Evolutionary conservation across 495 filamentous ascomycete genomes (phyloP), one percentile per base, ranked within the genome.

Genomic region (Penicillium antarcticum): DNA sequence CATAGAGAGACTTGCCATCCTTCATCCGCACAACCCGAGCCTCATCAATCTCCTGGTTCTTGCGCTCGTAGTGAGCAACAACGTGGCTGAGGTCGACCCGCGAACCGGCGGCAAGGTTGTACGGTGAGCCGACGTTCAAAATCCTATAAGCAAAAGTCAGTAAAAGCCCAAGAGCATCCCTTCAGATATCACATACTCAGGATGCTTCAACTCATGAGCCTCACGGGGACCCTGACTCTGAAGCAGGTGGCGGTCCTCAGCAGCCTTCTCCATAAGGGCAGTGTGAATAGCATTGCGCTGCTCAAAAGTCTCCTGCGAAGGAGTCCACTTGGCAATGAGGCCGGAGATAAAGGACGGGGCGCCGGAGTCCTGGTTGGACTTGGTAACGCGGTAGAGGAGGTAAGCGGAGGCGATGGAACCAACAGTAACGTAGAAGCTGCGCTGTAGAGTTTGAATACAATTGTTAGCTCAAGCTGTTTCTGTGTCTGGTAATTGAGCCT

Each of bases 241-340:
- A 58, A 88, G 88, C 58, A 91, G 63, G 57, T 84, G 80, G 60
- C 81, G 73, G 65, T 91, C 85, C 41, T 71, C 61, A 17, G 81
- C 88, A 17, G 87, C 87, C 69, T 85, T 84, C 74, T 90, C 86
- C 43, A 89, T 65, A 57, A 80, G 77, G 31, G 66, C 68, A 5
- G 82, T 84, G 62, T 86, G 87, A 48, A 86, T 60, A 21, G 74
- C 72, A 60, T 88, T 89, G 42, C 80, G 73, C 57, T 78, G 66
- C 58, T 79, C 79, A 64, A 78, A 86, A 3, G 74, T 57, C 53
- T 84, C 62, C 57, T 73, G 61, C 37, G 68, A 68, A 37, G 72
- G 71, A 18, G 64, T 65, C 59, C 55, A 89, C 42, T 78, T 77
- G 41, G 66, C 59, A 59, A 91, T 85, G 48, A 81, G 60, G 48